phyloP scores from a whole-genome alignment of 768 basidiomycete genomes.

The Punctularia strigosozonata region DNA sequence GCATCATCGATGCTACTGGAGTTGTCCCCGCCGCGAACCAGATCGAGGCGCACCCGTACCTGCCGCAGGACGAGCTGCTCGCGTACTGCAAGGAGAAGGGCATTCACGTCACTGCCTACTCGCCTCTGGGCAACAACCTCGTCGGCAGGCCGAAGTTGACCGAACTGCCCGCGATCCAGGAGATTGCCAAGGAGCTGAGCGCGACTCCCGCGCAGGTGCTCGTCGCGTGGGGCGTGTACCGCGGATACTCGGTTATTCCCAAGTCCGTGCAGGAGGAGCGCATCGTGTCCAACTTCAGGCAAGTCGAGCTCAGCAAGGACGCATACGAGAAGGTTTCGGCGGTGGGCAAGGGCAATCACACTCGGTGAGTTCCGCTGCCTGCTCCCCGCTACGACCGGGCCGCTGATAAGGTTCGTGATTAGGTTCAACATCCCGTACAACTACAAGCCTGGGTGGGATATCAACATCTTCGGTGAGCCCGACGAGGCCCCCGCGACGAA shows the following conservation, averaged over 20 bases:
- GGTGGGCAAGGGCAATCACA: slow-evolving; percentile 36
- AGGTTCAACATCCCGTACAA: slow-evolving; percentile 57
- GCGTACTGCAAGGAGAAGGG: slow-evolving; percentile 56
- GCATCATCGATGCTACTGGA: slow-evolving; percentile 55
- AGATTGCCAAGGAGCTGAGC: slow-evolving; percentile 48
- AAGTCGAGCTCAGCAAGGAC: slow-evolving; percentile 52
- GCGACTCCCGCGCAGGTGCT: slow-evolving; percentile 74
- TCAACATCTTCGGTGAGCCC: slow-evolving; percentile 59
- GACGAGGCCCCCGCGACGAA: slow-evolving; percentile 31
- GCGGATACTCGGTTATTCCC: slow-evolving; percentile 77
- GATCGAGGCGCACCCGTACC: slow-evolving; percentile 72
- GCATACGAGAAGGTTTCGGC: slow-evolving; percentile 51
- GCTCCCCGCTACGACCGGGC: not conserved
- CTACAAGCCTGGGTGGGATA: slow-evolving; percentile 54
- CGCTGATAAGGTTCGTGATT: slow-evolving; percentile 5
- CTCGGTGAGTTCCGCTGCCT: slow-evolving; percentile 16
- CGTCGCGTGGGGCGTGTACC: slow-evolving; percentile 65
- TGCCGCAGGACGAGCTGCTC: slow-evolving; percentile 65
- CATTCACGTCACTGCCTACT: slow-evolving; percentile 62
- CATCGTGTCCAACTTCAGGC: slow-evolving; percentile 68
- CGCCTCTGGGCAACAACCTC: slow-evolving; percentile 71
- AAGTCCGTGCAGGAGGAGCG: slow-evolving; percentile 68
- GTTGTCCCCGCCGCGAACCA: slow-evolving; percentile 70
- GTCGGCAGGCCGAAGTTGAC: slow-evolving; percentile 53
- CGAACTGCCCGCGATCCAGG: slow-evolving; percentile 48